A percentile compares a stretch with the other conserved stretches of the same genome.
phyloP scores from a whole-genome alignment of 2,329 filamentous ascomycete species.

The Colletotrichum graminicola region DNA sequence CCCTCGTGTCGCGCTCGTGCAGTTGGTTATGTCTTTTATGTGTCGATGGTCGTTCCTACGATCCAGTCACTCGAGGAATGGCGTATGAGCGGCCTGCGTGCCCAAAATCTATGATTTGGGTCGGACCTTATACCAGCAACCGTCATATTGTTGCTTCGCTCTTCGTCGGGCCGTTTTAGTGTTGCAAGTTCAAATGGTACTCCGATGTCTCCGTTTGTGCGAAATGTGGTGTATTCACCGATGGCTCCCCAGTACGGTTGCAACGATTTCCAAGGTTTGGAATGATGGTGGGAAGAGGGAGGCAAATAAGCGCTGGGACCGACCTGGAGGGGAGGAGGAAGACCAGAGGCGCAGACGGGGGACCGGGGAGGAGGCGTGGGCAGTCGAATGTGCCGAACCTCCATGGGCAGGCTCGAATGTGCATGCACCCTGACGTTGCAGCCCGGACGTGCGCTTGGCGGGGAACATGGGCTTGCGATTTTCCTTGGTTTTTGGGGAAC shows the following conservation, averaged over 20 bases:
- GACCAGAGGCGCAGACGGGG: conserved; percentile 19
- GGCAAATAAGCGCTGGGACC: conserved; percentile 8
- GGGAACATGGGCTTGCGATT: conserved; percentile 33
- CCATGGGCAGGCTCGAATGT: conserved; percentile 10
- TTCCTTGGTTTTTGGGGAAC: conserved; percentile 41
- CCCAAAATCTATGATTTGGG: conserved; percentile 11
- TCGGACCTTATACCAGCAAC: conserved; percentile 20
- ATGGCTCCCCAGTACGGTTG: conserved; percentile 31
- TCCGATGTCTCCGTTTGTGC: conserved; percentile 30
- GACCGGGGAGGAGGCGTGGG: conserved; percentile 22
- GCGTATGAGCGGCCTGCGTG: conserved; percentile 4
- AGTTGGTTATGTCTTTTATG: conserved; percentile 18
- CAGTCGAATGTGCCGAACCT: conserved; percentile 10
- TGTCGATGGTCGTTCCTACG: conserved; percentile 32
- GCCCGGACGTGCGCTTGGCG: conserved; percentile 35
- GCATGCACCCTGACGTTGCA: conserved; percentile 42
- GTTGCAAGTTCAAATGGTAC: conserved; percentile 23
- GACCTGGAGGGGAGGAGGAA: conserved; percentile 6
- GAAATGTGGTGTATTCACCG: conserved; percentile 22
- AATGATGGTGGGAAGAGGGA: conserved; percentile 30
- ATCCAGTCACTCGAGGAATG: conserved; percentile 27
- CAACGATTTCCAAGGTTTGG: conserved; percentile 39
- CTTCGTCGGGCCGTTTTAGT: conserved; percentile 30
- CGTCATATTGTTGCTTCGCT: conserved; percentile 35
- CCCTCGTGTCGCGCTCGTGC: conserved; percentile 29